These are phyloP conservation scores for Fonsecaea erecta DNA, from an alignment of 2,329 filamentous ascomycete genomes.

Conservation along the genomic window DNA sequence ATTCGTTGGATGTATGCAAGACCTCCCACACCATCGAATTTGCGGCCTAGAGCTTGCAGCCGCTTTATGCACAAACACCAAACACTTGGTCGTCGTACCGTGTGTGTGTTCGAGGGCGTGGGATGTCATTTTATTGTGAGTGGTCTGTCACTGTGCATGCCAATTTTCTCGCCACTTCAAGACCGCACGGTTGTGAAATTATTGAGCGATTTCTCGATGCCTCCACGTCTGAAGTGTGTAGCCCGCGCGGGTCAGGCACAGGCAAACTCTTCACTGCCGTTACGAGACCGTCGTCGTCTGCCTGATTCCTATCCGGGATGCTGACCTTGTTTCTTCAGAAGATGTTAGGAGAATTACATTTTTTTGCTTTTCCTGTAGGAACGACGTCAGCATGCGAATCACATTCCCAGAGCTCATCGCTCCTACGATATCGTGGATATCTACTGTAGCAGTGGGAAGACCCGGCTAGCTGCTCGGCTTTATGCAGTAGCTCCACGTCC, in stretches of 20 bases:
- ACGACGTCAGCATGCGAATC: slow-evolving; percentile 29
- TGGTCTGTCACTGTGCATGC: slow-evolving; percentile 9
- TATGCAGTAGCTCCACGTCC: slow-evolving; percentile 27
- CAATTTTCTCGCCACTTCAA: neutral
- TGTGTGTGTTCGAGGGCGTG: slow-evolving; percentile 21
- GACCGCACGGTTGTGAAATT: neutral
- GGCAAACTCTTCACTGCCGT: neutral
- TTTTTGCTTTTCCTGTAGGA: neutral
- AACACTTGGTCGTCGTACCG: slow-evolving; percentile 15
- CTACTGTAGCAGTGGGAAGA: slow-evolving; percentile 14
- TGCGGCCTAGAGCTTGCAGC: slow-evolving; percentile 20
- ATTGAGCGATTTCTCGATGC: neutral
- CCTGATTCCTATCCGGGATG: slow-evolving; percentile 16
- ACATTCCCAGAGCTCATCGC: slow-evolving; percentile 2
- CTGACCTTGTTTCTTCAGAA: slow-evolving; percentile 1
- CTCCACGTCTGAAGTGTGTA: neutral
- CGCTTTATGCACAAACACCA: slow-evolving; percentile 14
- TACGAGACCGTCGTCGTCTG: neutral
- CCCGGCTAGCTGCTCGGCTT: slow-evolving; percentile 22
- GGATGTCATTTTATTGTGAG: slow-evolving; percentile 24
- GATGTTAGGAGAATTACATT: neutral
- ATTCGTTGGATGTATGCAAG: slow-evolving; percentile 11
- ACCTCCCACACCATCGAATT: slow-evolving; percentile 29
- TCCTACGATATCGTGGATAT: slow-evolving; percentile 16
- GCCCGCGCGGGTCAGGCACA: neutral